phyloP scores from a whole-genome alignment of 2,329 filamentous ascomycete genomes.

The Thelonectria blattea region DNA sequence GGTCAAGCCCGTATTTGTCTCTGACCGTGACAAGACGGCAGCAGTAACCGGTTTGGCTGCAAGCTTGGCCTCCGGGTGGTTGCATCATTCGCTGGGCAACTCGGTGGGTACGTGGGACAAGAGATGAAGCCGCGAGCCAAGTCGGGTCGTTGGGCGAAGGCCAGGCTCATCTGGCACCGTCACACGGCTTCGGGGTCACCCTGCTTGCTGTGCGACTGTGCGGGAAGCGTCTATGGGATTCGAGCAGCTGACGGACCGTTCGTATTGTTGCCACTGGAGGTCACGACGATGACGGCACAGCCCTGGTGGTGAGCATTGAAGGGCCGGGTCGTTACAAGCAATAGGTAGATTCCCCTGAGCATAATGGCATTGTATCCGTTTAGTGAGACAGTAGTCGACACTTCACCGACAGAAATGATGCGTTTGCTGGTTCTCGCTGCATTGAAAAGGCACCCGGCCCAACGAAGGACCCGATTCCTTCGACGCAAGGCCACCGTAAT shows the following conservation, averaged over 20 bases:
- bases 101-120: slow-evolving; percentile 6
- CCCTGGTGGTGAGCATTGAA: neutral
- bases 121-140: neutral
- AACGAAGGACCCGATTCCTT: neutral
- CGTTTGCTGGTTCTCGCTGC: neutral
- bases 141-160: slow-evolving; percentile 1
- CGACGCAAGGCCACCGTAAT: neutral
- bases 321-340: neutral
- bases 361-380: slow-evolving; percentile 1
- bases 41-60: slow-evolving; percentile 3
- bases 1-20: neutral
- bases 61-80: neutral
- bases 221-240: slow-evolving; percentile 13
- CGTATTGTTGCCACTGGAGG: slow-evolving; percentile 6
- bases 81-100: slow-evolving; percentile 14
- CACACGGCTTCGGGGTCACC: slow-evolving; percentile 7
- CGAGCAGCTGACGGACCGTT: neutral
- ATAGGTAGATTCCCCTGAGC: neutral
- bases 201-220: neutral
- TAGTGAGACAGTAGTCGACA: neutral
- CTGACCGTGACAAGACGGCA: neutral
- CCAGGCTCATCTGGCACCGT: neutral
- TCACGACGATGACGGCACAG: slow-evolving; percentile 8
- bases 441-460: neutral
- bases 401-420: slow-evolving; percentile 1